These are phyloP conservation scores for Fraxinus quadrangulata DNA, from an alignment of 257 asterid species.

Conservation along the genomic window DNA sequence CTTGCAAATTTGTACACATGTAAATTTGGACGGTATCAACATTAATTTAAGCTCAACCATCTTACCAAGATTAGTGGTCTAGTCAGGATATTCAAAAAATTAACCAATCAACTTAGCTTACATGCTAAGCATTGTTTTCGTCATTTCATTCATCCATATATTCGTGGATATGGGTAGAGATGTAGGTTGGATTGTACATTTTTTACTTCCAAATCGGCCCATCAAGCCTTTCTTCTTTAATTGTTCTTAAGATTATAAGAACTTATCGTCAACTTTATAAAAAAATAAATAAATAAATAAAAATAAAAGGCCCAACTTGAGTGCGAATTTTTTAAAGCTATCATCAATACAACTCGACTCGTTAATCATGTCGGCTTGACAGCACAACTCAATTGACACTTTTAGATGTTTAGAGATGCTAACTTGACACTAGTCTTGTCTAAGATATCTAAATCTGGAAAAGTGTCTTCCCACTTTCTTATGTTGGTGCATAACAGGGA, in stretches of 20 bases:
- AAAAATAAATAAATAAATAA: too few relatives aligned
- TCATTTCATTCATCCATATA: not conserved
- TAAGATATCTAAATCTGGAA: slow-evolving; percentile 30
- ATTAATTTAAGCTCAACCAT: not conserved
- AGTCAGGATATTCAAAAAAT: not conserved
- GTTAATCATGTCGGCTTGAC: not conserved
- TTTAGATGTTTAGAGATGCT: not conserved
- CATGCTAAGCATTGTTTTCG: not conserved
- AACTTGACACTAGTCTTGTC: slow-evolving; percentile 47
- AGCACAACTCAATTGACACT: not conserved
- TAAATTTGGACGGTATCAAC: not conserved
- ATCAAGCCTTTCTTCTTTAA: not conserved
- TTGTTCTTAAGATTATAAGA: not conserved
- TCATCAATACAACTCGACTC: not conserved
- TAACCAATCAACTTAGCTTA: not conserved
- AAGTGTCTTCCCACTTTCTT: slow-evolving; percentile 57
- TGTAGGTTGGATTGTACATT: not conserved
- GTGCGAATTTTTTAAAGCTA: not conserved
- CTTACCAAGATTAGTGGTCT: not conserved
- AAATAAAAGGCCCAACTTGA: too few relatives aligned
- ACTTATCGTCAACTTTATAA: not conserved
- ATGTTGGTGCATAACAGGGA: slow-evolving; percentile 41
- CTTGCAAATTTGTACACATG: not conserved
- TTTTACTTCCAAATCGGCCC: not conserved
- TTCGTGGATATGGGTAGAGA: not conserved